Evolutionary conservation across 2,329 filamentous ascomycete species (phyloP), one percentile per base, ranked within the genome.

Genomic region (Juglanconis sp.): DNA sequence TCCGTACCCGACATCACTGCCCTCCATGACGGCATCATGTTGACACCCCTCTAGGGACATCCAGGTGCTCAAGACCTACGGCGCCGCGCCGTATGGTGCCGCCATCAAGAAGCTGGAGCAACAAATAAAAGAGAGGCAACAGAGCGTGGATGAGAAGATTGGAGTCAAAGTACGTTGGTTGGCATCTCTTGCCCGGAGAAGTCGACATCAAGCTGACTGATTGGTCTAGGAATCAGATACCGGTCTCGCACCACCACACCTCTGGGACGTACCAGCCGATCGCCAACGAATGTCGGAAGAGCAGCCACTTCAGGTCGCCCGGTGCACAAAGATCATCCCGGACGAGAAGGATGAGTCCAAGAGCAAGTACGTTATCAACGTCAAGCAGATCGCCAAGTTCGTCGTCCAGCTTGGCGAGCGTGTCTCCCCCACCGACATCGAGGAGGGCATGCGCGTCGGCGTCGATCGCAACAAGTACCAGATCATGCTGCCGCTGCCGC

Each of bases 281-380:
- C 88, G 94, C 69, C 95, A 98, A 85, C 92, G 95, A 72, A 99
- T 99, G 95, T 88, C 89, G 65, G 95, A 99, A 79, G 95, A 99
- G 79, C 95, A 99, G 72, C 95, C 95, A 48, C 85, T 98, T 69
- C 95, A 99, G 79, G 95, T 99, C 65, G 95, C 95, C 66, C 86
- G 95, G 72, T 99, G 95, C 83, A 99, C 95, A 62, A 99, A 99
- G 84, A 99, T 99, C 75, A 99, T 99, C 68, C 88, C 92, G 63
- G 94, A 98, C 72, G 93, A 96, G 74, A 94, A 95, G 77, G 93
- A 98, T 74, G 83, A 91, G 63, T 91, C 96, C 65, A 99, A 99
- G 86, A 96, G 90, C 86, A 99, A 98, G 87, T 99, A 99, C 81
- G 93, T 99, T 71, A 99, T 99, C 84, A 99, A 99, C 78, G 94